phyloP scores from a whole-genome alignment of 176 grass and related monocot genomes.

The Pontederia paniculata region DNA sequence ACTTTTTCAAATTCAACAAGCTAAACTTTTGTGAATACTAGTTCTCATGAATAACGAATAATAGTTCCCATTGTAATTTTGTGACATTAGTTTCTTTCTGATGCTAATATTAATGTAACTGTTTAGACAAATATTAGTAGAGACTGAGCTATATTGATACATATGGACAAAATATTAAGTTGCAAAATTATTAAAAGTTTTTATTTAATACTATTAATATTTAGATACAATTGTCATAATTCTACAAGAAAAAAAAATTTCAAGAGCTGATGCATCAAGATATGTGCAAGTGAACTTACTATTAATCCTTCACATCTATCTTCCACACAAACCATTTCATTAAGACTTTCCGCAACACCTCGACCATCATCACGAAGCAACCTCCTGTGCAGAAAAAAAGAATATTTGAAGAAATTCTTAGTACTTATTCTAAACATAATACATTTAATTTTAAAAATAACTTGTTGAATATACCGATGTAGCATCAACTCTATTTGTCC shows the following conservation, averaged over 20 bases:
- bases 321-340: conserved; percentile 37
- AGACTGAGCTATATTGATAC: too few species aligned
- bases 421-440: neutral
- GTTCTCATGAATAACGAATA: too few species aligned
- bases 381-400: conserved; percentile 28
- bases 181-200: too few species aligned
- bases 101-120: too few species aligned
- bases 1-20: too few species aligned
- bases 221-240: too few species aligned
- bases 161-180: too few species aligned
- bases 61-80: too few species aligned
- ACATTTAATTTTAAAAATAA: neutral
- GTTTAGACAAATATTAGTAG: too few species aligned
- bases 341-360: conserved; percentile 38
- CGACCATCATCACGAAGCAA: conserved; percentile 46
- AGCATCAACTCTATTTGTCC: conserved; percentile 53
- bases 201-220: too few species aligned
- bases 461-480: conserved; percentile 20
- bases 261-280: neutral
- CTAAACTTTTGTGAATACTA: too few species aligned
- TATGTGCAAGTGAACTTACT: conserved; percentile 23
- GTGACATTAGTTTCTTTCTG: too few species aligned
- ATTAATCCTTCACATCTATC: conserved; percentile 30
- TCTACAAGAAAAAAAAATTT: neutral
- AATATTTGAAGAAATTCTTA: neutral